Evolutionary conservation across 495 filamentous ascomycete genomes (phyloP).

Genomic region (Terfezia claveryi): DNA sequence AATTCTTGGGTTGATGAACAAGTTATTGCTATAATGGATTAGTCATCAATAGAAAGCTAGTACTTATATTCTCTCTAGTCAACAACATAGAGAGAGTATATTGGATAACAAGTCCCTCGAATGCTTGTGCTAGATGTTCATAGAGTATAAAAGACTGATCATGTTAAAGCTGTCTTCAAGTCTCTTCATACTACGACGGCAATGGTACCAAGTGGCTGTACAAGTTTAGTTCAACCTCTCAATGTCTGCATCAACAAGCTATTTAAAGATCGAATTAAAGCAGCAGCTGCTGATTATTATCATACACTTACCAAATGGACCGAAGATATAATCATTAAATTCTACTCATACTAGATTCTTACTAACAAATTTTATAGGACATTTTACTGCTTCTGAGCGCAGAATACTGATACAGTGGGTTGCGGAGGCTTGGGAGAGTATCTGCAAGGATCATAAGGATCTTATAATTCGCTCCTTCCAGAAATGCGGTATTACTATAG

Average conservation of each 20-base stretch:
- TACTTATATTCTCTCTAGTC: neutral
- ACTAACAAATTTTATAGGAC: too few relatives aligned
- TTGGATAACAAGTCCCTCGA: neutral
- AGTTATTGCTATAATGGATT: neutral
- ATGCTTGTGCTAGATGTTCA: neutral
- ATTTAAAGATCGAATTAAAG: neutral
- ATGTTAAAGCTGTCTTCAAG: neutral
- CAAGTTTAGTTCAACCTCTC: neutral
- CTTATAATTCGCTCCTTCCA: slow-evolving; percentile 3
- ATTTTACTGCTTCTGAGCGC: neutral
- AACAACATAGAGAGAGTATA: slow-evolving; percentile 10
- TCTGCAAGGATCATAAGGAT: neutral
- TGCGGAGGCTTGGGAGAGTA: slow-evolving; percentile 1
- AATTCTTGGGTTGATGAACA: neutral
- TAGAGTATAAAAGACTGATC: neutral
- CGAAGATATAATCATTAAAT: neutral
- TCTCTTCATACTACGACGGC: neutral
- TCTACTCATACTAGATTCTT: too few relatives aligned
- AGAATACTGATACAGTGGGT: neutral
- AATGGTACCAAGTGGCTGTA: neutral
- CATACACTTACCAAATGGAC: neutral
- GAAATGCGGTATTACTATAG: slow-evolving; percentile 2
- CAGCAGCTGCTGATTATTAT: slow-evolving; percentile 2
- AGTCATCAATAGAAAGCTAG: neutral
- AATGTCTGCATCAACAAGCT: neutral